These are phyloP conservation scores for Calonectria pauciramosa DNA, from an alignment of 2,329 filamentous ascomycete genomes.

Conservation along the genomic window DNA sequence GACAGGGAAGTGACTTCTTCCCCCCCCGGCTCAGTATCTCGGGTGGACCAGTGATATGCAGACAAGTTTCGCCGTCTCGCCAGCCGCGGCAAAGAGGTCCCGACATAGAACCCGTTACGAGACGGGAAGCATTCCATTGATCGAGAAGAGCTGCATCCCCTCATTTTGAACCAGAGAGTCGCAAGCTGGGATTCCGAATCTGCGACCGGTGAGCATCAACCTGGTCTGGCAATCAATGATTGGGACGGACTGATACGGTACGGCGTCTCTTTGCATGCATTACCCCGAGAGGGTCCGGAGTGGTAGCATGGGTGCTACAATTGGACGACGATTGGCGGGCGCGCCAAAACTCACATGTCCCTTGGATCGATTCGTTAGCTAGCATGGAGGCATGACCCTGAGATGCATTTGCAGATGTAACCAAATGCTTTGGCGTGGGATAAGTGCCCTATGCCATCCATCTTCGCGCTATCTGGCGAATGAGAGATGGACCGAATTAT, in stretches of 20 bases:
- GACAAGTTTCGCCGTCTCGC: conserved; percentile 28
- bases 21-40: conserved; percentile 1
- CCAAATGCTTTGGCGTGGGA: conserved; percentile 24
- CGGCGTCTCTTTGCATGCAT: conserved; percentile 29
- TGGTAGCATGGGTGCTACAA: conserved; percentile 19
- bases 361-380: conserved; percentile 28
- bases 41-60: conserved; percentile 28
- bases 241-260: conserved; percentile 31
- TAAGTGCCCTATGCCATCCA: conserved; percentile 23
- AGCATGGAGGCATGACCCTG: conserved; percentile 38
- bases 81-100: conserved; percentile 17
- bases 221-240: conserved; percentile 33
- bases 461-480: conserved; percentile 31
- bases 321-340: conserved; percentile 43
- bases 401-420: conserved; percentile 33
- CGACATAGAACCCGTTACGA: neutral
- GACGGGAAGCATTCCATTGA: neutral
- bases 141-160: conserved; percentile 23
- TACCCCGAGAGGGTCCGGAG: conserved; percentile 13
- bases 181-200: neutral
- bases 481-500: conserved; percentile 21
- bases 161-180: neutral
- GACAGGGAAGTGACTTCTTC: conserved; percentile 23
- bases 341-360: conserved; percentile 23
- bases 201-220: conserved; percentile 30